These are phyloP conservation scores for Niveomyces coronatus DNA, from an alignment of 2,329 filamentous ascomycete genomes.

Conservation along the genomic window DNA sequence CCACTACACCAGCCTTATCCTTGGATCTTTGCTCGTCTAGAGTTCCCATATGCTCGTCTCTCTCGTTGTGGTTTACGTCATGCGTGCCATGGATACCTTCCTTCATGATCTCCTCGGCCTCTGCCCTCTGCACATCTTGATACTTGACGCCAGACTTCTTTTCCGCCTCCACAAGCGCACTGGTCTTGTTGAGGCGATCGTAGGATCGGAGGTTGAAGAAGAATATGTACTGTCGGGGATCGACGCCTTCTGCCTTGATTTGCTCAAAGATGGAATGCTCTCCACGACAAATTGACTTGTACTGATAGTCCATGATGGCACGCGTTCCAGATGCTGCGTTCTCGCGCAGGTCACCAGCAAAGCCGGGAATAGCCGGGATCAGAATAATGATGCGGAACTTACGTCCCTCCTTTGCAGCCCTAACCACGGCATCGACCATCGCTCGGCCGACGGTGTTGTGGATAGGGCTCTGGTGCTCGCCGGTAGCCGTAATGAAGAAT, in stretches of 20 bases:
- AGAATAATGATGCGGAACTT: conserved; percentile 88
- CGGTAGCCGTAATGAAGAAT: conserved; percentile 94
- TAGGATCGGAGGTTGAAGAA: conserved; percentile 91
- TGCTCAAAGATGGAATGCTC: conserved; percentile 83
- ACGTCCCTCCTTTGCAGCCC: conserved; percentile 67
- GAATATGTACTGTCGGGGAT: conserved; percentile 75
- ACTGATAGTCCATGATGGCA: conserved; percentile 98
- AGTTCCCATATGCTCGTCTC: conserved; percentile 39
- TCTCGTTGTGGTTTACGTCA: conserved; percentile 32
- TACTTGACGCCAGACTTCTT: conserved; percentile 75
- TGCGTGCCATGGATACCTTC: conserved; percentile 54
- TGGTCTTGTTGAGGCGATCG: conserved; percentile 80
- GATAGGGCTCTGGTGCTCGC: conserved; percentile 74
- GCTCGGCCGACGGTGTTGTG: conserved; percentile 80
- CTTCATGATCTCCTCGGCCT: conserved; percentile 82
- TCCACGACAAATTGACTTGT: conserved; percentile 87
- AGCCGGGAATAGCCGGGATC: conserved; percentile 86
- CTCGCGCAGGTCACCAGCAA: conserved; percentile 80
- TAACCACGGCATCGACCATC: conserved; percentile 83
- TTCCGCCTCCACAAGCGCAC: conserved; percentile 62
- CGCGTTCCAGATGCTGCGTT: conserved; percentile 76
- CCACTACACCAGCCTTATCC: conserved; percentile 24
- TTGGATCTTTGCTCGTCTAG: conserved; percentile 26
- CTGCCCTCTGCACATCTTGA: conserved; percentile 73
- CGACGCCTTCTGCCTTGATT: conserved; percentile 60